Evolutionary conservation across 2,329 filamentous ascomycete genomes (phyloP).

Genomic region (Phoma herbarum): DNA sequence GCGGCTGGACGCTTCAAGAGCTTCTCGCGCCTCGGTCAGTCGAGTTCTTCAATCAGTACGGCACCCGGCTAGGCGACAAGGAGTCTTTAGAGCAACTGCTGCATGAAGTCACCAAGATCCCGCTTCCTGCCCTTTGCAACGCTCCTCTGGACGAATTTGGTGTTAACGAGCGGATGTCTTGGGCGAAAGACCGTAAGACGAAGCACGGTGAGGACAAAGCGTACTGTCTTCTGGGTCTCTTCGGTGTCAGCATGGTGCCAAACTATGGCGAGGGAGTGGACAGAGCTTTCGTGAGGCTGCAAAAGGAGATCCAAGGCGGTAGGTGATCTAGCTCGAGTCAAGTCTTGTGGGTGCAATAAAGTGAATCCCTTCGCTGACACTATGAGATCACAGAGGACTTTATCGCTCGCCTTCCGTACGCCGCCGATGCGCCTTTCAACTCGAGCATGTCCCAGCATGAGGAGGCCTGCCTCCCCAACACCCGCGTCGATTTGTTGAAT

Average conservation of each 20-base stretch:
- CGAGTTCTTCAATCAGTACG: not conserved
- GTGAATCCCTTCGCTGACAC: too few relatives aligned
- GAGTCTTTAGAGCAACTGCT: not conserved
- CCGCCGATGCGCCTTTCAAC: too few relatives aligned
- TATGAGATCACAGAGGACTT: too few relatives aligned
- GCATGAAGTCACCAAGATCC: not conserved
- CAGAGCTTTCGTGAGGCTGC: not conserved
- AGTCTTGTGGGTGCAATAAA: too few relatives aligned
- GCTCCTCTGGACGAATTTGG: not conserved
- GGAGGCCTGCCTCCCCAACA: constrained; percentile 39
- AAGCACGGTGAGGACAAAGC: not conserved
- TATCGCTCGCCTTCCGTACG: too few relatives aligned
- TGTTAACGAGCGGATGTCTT: not conserved
- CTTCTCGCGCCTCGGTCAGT: not conserved
- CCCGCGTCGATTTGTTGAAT: constrained; percentile 39
- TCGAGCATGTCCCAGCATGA: too few relatives aligned
- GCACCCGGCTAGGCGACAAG: not conserved
- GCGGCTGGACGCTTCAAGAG: not conserved
- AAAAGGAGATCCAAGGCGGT: not conserved
- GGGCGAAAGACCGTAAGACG: not conserved
- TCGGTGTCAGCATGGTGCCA: not conserved
- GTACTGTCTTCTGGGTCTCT: not conserved
- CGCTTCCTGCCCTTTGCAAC: not conserved
- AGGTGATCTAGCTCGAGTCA: too few relatives aligned
- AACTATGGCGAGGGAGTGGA: not conserved